These are phyloP conservation scores for Alternaria ethzedia DNA, from an alignment of 2,329 filamentous ascomycete species.

Conservation along the genomic window DNA sequence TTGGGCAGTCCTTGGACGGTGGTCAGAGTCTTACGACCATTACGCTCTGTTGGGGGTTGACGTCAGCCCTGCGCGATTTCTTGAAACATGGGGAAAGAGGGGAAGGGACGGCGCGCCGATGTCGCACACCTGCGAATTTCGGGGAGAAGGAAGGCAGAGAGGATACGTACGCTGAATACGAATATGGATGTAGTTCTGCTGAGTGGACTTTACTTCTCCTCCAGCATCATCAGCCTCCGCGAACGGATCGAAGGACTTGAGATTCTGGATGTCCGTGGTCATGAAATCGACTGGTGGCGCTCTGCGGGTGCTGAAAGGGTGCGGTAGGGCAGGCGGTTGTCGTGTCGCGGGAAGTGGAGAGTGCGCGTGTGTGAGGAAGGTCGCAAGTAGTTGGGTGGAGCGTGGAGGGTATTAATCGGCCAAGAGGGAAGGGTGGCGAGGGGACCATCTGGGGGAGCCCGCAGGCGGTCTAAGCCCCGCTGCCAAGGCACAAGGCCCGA, in stretches of 20 bases:
- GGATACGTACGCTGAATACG: slow-evolving; percentile 86
- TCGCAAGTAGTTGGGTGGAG: background rate
- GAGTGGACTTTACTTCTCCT: slow-evolving; percentile 83
- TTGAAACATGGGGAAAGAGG: background rate
- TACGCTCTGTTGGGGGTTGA: slow-evolving; percentile 74
- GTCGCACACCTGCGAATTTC: background rate
- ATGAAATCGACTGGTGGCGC: slow-evolving; percentile 43
- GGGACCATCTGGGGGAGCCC: slow-evolving; percentile 4
- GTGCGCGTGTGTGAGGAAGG: slow-evolving; percentile 5
- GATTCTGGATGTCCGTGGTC: slow-evolving; percentile 55
- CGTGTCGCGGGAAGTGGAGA: slow-evolving; percentile 6
- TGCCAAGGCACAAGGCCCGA: slow-evolving; percentile 5
- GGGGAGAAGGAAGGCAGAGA: slow-evolving; percentile 48
- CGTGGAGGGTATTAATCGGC: slow-evolving; percentile 10
- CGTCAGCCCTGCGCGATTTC: slow-evolving; percentile 50
- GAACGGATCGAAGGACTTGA: slow-evolving; percentile 80
- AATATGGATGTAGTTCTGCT: slow-evolving; percentile 99
- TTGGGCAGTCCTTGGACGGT: slow-evolving; percentile 98
- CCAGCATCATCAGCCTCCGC: slow-evolving; percentile 99
- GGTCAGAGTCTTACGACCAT: slow-evolving; percentile 99
- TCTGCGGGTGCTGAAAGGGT: slow-evolving; percentile 25
- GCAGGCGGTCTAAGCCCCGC: slow-evolving; percentile 14
- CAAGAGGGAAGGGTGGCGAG: slow-evolving; percentile 14
- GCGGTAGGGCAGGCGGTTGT: slow-evolving; percentile 10
- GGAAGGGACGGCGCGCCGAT: background rate